Percentiles rank a stretch among this genome's conserved stretches.
Evolutionary conservation across 2,329 filamentous ascomycete genomes (phyloP).

Genomic region (Cryphonectria naterciae): DNA sequence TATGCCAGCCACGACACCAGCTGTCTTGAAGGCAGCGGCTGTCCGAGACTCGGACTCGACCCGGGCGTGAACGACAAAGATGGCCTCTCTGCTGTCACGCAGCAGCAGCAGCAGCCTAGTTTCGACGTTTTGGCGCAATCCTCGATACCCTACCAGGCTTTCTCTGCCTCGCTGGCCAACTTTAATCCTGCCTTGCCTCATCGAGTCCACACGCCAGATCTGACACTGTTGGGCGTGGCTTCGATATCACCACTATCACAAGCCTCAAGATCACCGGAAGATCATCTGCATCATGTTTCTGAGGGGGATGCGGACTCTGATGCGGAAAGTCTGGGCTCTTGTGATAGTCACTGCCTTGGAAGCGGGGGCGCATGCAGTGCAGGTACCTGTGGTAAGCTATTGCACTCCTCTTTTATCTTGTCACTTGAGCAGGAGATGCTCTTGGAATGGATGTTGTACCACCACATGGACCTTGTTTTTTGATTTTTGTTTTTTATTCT

Average conservation of each 20-base stretch:
- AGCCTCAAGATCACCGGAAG: neutral
- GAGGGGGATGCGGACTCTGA: constrained; percentile 21
- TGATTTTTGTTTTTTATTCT: too few relatives aligned
- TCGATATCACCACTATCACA: constrained; percentile 3
- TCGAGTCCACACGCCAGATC: constrained; percentile 6
- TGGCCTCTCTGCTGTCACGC: neutral
- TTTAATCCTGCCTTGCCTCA: constrained; percentile 15
- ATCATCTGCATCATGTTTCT: neutral
- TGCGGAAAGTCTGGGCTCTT: constrained; percentile 18
- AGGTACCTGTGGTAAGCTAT: constrained; percentile 23
- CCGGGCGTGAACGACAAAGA: constrained; percentile 11
- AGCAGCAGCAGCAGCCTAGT: neutral
- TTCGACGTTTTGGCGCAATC: neutral
- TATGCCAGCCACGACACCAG: constrained; percentile 28
- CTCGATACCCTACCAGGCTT: constrained; percentile 1
- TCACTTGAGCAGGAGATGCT: neutral
- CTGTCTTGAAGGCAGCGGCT: constrained; percentile 27
- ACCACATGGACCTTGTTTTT: neutral
- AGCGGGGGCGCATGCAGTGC: constrained; percentile 26
- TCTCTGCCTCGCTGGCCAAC: constrained; percentile 24
- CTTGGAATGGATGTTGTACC: neutral
- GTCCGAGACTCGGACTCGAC: constrained; percentile 26
- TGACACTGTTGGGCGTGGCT: neutral
- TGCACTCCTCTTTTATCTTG: neutral
- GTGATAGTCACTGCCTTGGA: constrained; percentile 26